Base-by-base conservation (phyloP, 2,329 filamentous ascomycete species). In the Phialocephala sp. region DNA sequence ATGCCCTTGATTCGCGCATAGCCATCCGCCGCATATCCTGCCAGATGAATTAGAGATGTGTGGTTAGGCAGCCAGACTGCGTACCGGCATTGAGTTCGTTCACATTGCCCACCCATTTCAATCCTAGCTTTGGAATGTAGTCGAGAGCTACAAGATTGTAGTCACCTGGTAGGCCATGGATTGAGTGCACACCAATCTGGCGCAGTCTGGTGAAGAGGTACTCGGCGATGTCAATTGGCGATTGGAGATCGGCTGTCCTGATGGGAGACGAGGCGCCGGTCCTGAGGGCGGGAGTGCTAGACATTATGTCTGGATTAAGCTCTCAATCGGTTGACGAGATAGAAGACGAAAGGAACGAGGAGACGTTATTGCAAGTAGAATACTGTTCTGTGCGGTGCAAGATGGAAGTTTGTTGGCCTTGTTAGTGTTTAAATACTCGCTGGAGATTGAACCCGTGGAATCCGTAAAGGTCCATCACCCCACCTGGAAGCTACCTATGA, bases 1-100 rank as follows among this genome's bases (percentile, higher is more conserved):
- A 92, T 87, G 52, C 89, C 88, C 64, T 90, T 90, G 66, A 92
- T 84, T 68, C 91, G 85, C 63, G 90, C 90, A 75, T 93, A 93
- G 27, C 91, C 91, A 79, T 93, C 91, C n/a, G 91, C 89, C 35
- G 91, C 90, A 73, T 93, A 93, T 20, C 88, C 89, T 86, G 73
- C 65, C 24, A 66, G 58, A 11, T 27, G 36, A 37, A 14, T 41
- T 20, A 39, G 32, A 12, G 39, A 35, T 18, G 37, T 20, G 55
- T 36, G n/a, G 56, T n/a, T 20, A 0, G 6, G 55, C 24, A 9
- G 12, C 3, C 22, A 54, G 14, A 59, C 8, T 22, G 59, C 82
- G 77, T 73, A 87, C 88, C 87, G 55, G 89, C 89, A 75, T 92
- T 92, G 65, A 92, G 83, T 76, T 92, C 90, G 73, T 92, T 92